Evolutionary conservation across 768 basidiomycete species (phyloP), one percentile per base, ranked within the genome.

Genomic region (Harrya chromipes): DNA sequence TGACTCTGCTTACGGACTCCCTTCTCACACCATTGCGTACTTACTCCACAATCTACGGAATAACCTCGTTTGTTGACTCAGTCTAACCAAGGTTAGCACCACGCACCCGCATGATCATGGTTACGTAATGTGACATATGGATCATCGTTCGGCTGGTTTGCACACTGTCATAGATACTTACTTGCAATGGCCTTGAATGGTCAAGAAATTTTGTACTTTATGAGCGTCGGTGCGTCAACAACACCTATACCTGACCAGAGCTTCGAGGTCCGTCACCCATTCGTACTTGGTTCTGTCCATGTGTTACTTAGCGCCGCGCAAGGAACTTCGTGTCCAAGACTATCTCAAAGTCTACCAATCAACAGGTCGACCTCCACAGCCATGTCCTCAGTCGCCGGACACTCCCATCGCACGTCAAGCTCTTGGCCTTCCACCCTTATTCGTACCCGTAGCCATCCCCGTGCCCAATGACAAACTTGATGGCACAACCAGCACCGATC

Each of bases 271-370:
- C 33, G 56, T 40, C 31, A 1, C 4, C 1, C 6, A 14, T 46
- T 2, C 19, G 2, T 6, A 11, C 10, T 33, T 13, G 4, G 17
- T 33, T 26, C 20, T n/a, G 12, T 12, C 21, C 11, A 13, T 8
- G 1, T 40, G 1, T 11, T 26, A 17, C 23, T 40, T 14, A 40
- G 4, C 29, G 1, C 23, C 33, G 13, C 5, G 24, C 31, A 53
- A 85, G 83, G 83, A 85, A 70, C 64, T 73, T 21, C 77, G 83
- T 34, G 55, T 74, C 5, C 67, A 73, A 33, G 83, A 83, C 59
- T 85, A 85, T 54, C 53, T 82, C 24, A 64, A 63, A 19, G 72
- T 78, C 1, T 83, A 80, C 56, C 61, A 55, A 24, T 54, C 72
- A 0, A 79, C 79, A 0, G 74, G 77, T 14, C 59, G 66, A 35